Evolutionary conservation across 768 basidiomycete species (phyloP).

Genomic region (Lentinula sp.): DNA sequence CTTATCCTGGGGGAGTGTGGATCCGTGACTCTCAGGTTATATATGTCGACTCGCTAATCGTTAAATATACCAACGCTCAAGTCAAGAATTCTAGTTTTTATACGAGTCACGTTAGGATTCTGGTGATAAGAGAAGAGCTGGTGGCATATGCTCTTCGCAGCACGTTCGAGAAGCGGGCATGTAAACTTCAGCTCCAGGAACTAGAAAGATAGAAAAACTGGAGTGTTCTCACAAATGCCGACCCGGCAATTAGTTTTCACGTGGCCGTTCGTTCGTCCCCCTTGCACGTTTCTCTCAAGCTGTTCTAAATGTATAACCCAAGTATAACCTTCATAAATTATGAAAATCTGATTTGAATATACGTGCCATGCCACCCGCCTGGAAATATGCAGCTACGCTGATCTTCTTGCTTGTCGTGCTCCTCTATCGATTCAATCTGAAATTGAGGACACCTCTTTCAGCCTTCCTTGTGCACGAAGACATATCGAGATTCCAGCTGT

Average conservation of each 20-base stretch:
- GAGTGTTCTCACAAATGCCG: too few species aligned
- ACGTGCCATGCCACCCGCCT: neutral
- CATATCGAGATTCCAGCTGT: slow-evolving; percentile 1
- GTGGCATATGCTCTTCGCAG: neutral
- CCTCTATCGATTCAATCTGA: neutral
- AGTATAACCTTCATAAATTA: too few species aligned
- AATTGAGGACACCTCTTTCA: neutral
- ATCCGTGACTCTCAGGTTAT: neutral
- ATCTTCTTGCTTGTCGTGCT: neutral
- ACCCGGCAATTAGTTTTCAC: too few species aligned
- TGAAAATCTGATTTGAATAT: neutral
- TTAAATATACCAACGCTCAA: neutral
- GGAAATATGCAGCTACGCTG: neutral
- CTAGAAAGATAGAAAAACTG: too few species aligned
- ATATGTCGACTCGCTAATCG: neutral
- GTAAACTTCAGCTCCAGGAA: too few species aligned
- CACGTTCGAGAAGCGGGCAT: neutral
- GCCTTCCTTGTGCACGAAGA: neutral
- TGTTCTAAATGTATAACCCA: too few species aligned
- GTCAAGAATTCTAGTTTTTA: neutral
- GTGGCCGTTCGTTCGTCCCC: too few species aligned
- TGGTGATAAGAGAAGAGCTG: neutral
- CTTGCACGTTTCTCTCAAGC: too few species aligned
- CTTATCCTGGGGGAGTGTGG: neutral
- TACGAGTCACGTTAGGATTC: neutral